Evolutionary conservation across 768 basidiomycete species (phyloP).

Genomic region (Arthromyces matolae): DNA sequence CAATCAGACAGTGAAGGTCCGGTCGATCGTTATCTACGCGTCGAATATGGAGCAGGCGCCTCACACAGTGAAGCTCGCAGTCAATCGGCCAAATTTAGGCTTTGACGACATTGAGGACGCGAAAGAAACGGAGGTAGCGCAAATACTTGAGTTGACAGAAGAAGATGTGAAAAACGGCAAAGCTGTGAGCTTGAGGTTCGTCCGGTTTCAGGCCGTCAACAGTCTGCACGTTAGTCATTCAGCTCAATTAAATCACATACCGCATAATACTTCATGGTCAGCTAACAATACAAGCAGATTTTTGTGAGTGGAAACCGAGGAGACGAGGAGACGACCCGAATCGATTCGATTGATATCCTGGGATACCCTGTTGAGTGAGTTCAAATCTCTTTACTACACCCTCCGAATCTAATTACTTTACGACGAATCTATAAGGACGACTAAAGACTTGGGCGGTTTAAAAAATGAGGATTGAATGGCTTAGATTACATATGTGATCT

Average conservation of each 20-base stretch:
- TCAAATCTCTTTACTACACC: no score
- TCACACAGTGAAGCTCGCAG: conserved; percentile 55
- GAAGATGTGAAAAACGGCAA: conserved; percentile 46
- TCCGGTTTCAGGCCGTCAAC: conserved; percentile 68
- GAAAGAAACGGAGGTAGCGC: conserved; percentile 46
- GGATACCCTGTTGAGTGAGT: conserved; percentile 59
- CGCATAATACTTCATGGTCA: background rate
- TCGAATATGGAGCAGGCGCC: conserved; percentile 45
- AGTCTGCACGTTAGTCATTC: conserved; percentile 53
- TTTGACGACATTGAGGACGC: conserved; percentile 65
- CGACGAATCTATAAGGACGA: conserved; percentile 22
- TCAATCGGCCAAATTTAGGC: conserved; percentile 55
- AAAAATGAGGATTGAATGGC: conserved; percentile 21
- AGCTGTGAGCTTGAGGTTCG: conserved; percentile 52
- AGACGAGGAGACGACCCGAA: conserved; percentile 57
- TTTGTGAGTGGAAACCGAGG: conserved; percentile 70
- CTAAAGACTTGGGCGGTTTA: conserved; percentile 32
- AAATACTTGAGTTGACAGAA: conserved; percentile 50
- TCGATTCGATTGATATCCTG: conserved; percentile 64
- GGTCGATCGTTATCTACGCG: conserved; percentile 51
- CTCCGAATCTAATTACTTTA: no score
- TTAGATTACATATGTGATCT: background rate
- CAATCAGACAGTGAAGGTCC: conserved; percentile 64
- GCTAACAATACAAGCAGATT: conserved; percentile 37
- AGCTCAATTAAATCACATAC: no score